Percentiles rank a stretch among this genome's conserved stretches.
Evolutionary conservation across 805 yeast species (phyloP).

Genomic region (Suhomyces sp.): DNA sequence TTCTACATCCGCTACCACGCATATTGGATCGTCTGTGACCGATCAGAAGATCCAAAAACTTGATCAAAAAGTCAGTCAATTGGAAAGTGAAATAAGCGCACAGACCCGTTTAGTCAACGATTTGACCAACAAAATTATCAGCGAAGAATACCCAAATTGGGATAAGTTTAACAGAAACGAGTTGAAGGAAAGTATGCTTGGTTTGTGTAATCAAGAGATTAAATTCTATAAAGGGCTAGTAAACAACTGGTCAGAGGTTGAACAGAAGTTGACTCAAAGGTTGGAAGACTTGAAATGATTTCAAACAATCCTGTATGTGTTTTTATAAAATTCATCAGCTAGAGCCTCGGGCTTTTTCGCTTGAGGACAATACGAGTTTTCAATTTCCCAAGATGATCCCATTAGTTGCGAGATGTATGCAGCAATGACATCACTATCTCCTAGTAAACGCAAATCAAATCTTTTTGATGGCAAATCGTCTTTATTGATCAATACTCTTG

Average conservation of each 20-base stretch:
- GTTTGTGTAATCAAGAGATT: constrained; percentile 75
- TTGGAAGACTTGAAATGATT: constrained; percentile 10
- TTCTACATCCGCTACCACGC: constrained; percentile 45
- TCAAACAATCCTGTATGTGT: background rate
- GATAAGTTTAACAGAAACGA: constrained; percentile 79
- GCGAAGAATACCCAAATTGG: constrained; percentile 60
- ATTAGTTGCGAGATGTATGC: constrained; percentile 29
- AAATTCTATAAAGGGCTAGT: constrained; percentile 67
- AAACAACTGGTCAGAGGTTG: constrained; percentile 67
- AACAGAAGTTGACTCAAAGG: constrained; percentile 17
- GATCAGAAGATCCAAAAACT: constrained; percentile 45
- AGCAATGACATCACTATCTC: constrained; percentile 42
- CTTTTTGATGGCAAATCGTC: constrained; percentile 35
- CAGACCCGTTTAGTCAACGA: constrained; percentile 47
- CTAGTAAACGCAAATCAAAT: constrained; percentile 40
- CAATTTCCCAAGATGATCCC: constrained; percentile 26
- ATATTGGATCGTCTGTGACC: constrained; percentile 39
- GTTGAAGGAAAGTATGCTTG: constrained; percentile 64
- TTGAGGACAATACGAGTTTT: constrained; percentile 11
- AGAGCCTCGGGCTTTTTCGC: background rate
- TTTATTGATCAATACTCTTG: constrained; percentile 38
- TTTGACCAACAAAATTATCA: constrained; percentile 45
- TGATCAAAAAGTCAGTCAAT: constrained; percentile 38
- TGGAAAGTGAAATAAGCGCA: constrained; percentile 44
- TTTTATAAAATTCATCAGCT: background rate